Conservation (phyloP, 495 filamentous ascomycete species). For the Elasticomyces elasticus region DNA sequence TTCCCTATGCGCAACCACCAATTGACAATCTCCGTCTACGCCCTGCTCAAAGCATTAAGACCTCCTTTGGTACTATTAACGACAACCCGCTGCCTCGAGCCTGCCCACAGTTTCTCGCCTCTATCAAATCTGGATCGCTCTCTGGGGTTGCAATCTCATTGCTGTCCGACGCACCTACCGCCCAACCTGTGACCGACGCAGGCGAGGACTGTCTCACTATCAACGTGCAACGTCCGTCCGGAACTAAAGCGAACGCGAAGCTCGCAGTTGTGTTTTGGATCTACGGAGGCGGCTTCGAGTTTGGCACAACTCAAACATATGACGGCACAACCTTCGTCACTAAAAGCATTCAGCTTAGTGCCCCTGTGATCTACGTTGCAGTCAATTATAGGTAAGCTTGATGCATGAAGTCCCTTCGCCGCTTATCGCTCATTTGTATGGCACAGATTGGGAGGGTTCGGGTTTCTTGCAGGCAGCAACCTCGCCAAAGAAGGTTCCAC, state of each 20-base stretch:
- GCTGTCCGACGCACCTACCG: slow-evolving; percentile 47
- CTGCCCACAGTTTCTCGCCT: slow-evolving; percentile 38
- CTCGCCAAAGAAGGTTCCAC: slow-evolving; percentile 11
- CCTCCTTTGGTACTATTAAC: slow-evolving; percentile 26
- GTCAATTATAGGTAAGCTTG: slow-evolving; percentile 43
- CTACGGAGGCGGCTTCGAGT: slow-evolving; percentile 53
- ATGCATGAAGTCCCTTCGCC: no score
- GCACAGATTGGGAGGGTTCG: slow-evolving; percentile 12
- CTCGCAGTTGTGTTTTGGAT: slow-evolving; percentile 63
- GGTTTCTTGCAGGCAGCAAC: slow-evolving; percentile 30
- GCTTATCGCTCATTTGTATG: no score
- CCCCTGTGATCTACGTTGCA: slow-evolving; percentile 54
- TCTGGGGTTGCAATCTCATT: slow-evolving; percentile 40
- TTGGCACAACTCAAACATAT: slow-evolving; percentile 51
- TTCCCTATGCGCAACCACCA: slow-evolving; percentile 56
- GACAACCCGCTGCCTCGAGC: slow-evolving; percentile 21
- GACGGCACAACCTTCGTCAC: slow-evolving; percentile 46
- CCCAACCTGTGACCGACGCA: slow-evolving; percentile 35
- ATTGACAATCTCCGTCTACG: slow-evolving; percentile 48
- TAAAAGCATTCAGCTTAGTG: slow-evolving; percentile 42
- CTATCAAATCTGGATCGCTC: slow-evolving; percentile 34
- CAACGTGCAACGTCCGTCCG: slow-evolving; percentile 50
- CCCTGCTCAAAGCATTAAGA: slow-evolving; percentile 44
- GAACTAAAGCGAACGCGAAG: slow-evolving; percentile 43
- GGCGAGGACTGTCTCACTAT: slow-evolving; percentile 56